phyloP scores from a whole-genome alignment of 495 filamentous ascomycete genomes.

The Cairneyella variabilis region DNA sequence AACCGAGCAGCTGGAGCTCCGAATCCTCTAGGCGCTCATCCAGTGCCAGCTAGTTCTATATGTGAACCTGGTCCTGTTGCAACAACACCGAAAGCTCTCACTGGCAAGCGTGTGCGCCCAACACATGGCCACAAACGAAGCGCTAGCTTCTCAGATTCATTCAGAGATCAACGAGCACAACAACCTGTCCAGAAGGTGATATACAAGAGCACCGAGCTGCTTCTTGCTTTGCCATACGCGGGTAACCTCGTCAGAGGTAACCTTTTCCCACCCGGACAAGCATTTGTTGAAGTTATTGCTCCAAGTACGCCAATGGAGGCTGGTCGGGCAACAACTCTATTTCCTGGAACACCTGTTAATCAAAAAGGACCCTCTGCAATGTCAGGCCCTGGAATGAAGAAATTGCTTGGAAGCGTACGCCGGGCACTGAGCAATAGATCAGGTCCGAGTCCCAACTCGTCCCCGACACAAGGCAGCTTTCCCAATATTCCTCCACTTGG shows the following conservation, averaged over 20 bases:
- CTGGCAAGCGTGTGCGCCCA: slow-evolving; percentile 47
- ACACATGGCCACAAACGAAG: slow-evolving; percentile 43
- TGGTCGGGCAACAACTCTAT: slow-evolving; percentile 42
- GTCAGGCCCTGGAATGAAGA: slow-evolving; percentile 69
- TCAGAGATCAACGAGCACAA: slow-evolving; percentile 68
- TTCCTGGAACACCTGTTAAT: slow-evolving; percentile 35
- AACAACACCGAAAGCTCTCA: slow-evolving; percentile 46
- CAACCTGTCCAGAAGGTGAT: slow-evolving; percentile 43
- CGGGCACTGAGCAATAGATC: slow-evolving; percentile 77
- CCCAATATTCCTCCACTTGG: slow-evolving; percentile 49
- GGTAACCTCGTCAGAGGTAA: slow-evolving; percentile 84
- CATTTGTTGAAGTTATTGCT: slow-evolving; percentile 69
- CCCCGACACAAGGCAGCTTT: slow-evolving; percentile 37
- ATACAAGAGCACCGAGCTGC: slow-evolving; percentile 50
- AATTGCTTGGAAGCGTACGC: slow-evolving; percentile 80
- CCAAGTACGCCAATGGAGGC: slow-evolving; percentile 50
- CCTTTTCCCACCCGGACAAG: slow-evolving; percentile 68
- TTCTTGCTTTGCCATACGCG: slow-evolving; percentile 64
- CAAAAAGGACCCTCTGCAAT: slow-evolving; percentile 40
- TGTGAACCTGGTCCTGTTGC: slow-evolving; percentile 38
- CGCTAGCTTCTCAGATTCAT: slow-evolving; percentile 72
- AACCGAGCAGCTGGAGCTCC: slow-evolving; percentile 41
- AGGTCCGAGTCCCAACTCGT: slow-evolving; percentile 25
- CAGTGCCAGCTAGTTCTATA: slow-evolving; percentile 50
- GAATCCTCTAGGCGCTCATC: slow-evolving; percentile 46